Conservation (phyloP, 2,329 filamentous ascomycete genomes). For the Diplodia seriata region DNA sequence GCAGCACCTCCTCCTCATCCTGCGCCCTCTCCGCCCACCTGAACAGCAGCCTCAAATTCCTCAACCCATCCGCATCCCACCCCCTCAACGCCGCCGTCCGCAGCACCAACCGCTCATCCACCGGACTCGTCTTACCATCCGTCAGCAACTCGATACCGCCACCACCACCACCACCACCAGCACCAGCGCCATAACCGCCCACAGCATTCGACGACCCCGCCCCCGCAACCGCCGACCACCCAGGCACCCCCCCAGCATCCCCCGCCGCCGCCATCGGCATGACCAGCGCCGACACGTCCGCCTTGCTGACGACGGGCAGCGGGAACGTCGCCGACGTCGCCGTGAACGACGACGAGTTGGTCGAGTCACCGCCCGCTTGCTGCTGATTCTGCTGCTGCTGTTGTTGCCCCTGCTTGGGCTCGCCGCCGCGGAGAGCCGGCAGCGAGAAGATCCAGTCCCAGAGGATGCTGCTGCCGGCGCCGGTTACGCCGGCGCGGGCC, state of each 20-base stretch:
- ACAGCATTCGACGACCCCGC: not conserved
- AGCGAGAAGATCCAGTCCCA: slow-evolving; percentile 79
- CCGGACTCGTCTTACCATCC: slow-evolving; percentile 64
- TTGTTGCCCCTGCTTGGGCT: slow-evolving; percentile 11
- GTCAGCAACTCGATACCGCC: slow-evolving; percentile 54
- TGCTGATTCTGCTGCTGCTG: not conserved
- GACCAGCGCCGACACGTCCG: slow-evolving; percentile 62
- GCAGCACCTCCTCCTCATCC: slow-evolving; percentile 65
- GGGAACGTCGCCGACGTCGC: slow-evolving; percentile 22
- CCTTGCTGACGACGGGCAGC: slow-evolving; percentile 58
- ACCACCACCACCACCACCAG: slow-evolving; percentile 61
- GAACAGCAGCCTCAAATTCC: slow-evolving; percentile 69
- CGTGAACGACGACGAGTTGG: not conserved
- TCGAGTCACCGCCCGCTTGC: not conserved
- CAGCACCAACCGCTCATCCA: slow-evolving; percentile 77
- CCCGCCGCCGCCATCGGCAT: slow-evolving; percentile 44
- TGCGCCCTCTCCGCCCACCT: slow-evolving; percentile 65
- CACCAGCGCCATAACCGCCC: slow-evolving; percentile 52
- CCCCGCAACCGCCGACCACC: no score
- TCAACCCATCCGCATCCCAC: slow-evolving; percentile 63
- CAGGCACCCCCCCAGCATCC: no score
- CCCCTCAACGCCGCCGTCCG: slow-evolving; percentile 48
- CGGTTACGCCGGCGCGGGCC: not conserved
- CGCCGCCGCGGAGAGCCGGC: slow-evolving; percentile 55
- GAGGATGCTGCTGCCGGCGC: slow-evolving; percentile 47